phyloP scores from a whole-genome alignment of 768 basidiomycete species.

The Russula brevipes region DNA sequence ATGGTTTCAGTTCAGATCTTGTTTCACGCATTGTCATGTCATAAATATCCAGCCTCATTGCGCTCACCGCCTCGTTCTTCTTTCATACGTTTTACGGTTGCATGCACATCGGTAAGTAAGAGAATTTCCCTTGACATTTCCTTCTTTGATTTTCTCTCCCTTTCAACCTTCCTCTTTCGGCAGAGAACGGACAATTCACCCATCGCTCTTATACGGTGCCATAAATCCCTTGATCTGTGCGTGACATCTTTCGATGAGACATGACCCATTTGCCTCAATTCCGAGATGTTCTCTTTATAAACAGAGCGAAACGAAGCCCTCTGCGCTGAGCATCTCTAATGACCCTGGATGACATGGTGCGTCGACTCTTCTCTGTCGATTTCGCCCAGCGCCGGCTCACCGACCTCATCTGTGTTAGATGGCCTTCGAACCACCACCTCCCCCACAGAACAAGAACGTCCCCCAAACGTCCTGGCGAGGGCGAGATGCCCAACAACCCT shows the following conservation, averaged over 20 bases:
- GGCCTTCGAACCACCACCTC: constrained; percentile 27
- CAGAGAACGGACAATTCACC: constrained; percentile 23
- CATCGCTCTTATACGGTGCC: constrained; percentile 25
- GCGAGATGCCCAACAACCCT: constrained; percentile 13
- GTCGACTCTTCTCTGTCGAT: constrained; percentile 1
- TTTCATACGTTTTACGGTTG: constrained; percentile 21
- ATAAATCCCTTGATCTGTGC: constrained; percentile 27
- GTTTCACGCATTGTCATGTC: constrained; percentile 25
- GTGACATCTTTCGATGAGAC: constrained; percentile 25
- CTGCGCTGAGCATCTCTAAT: constrained; percentile 15
- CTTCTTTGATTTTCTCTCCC: constrained; percentile 25
- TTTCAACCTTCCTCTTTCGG: constrained; percentile 28
- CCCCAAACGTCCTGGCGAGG: constrained; percentile 18
- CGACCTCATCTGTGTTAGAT: constrained; percentile 15
- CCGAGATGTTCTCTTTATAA: constrained; percentile 23
- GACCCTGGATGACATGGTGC: constrained; percentile 21
- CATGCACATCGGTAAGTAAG: constrained; percentile 24
- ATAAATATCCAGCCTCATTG: constrained; percentile 27
- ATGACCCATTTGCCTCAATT: constrained; percentile 24
- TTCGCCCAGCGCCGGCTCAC: neutral
- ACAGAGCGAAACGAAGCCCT: constrained; percentile 19
- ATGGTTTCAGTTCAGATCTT: constrained; percentile 25
- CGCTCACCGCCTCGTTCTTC: constrained; percentile 22
- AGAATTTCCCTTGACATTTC: constrained; percentile 27
- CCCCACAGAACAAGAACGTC: constrained; percentile 23